Evolutionary conservation across 192 early-diverging fungal genomes (phyloP).

Genomic region (Kappamyces sp.): DNA sequence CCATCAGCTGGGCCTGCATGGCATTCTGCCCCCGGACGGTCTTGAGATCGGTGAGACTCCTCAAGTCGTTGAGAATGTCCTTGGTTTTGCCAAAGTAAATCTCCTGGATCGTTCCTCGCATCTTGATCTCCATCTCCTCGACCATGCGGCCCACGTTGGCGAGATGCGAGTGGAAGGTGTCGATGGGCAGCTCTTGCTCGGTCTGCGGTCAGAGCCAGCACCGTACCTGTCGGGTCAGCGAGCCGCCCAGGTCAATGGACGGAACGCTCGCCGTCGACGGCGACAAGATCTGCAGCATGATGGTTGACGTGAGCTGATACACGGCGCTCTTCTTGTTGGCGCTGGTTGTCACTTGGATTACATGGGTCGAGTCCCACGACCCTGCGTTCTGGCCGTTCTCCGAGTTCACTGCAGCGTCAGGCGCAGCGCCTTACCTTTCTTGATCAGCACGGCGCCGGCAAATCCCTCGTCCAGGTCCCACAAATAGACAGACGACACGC

Average conservation of each 20-base stretch:
- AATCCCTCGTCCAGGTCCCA: constrained; percentile 88
- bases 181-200: constrained; percentile 76
- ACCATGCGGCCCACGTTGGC: constrained; percentile 94
- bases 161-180: constrained; percentile 72
- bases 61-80: constrained; percentile 91
- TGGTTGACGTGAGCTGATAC: constrained; percentile 94
- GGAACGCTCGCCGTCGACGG: constrained; percentile 50
- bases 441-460: constrained; percentile 91
- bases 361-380: constrained; percentile 98
- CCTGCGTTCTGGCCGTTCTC: constrained; percentile 38
- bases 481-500: constrained; percentile 94
- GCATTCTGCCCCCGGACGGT: neutral
- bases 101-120: constrained; percentile 88
- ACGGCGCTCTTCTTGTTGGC: constrained; percentile 64
- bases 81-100: constrained; percentile 98
- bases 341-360: constrained; percentile 65
- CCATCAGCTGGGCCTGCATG: constrained; percentile 41
- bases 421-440: constrained; percentile 67
- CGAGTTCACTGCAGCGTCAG: constrained; percentile 13
- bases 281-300: constrained; percentile 89
- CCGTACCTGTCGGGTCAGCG: constrained; percentile 82
- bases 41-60: constrained; percentile 39
- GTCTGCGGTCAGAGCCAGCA: constrained; percentile 38
- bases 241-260: constrained; percentile 81
- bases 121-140: constrained; percentile 97